Percentiles rank a stretch among this genome's conserved stretches.
phyloP scores from a whole-genome alignment of 1,139 yeast genomes.

The Protomyces inouyei region DNA sequence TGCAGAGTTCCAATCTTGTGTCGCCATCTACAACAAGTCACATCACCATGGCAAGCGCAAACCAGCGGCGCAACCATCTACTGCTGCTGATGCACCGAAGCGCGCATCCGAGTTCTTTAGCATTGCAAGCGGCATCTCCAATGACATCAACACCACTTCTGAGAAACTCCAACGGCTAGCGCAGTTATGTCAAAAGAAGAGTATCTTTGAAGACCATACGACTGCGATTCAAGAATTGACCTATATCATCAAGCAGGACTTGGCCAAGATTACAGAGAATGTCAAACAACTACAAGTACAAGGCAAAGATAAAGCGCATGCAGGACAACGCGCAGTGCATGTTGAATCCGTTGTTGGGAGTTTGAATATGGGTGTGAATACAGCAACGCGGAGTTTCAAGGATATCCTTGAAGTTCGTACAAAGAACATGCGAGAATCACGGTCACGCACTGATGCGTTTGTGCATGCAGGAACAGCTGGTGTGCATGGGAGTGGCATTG shows the following conservation, averaged over 20 bases:
- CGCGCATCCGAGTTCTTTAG: slow-evolving; percentile 55
- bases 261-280: slow-evolving; percentile 75
- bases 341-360: slow-evolving; percentile 82
- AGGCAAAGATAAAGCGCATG: slow-evolving; percentile 45
- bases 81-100: slow-evolving; percentile 29
- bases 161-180: slow-evolving; percentile 78
- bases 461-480: slow-evolving; percentile 37
- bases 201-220: slow-evolving; percentile 92
- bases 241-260: slow-evolving; percentile 86
- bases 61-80: slow-evolving; percentile 45
- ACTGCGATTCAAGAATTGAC: slow-evolving; percentile 90
- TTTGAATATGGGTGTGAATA: slow-evolving; percentile 81
- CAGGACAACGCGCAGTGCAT: slow-evolving; percentile 58
- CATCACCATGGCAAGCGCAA: slow-evolving; percentile 40
- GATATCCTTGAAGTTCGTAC: slow-evolving; percentile 83
- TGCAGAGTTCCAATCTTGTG: slow-evolving; percentile 80
- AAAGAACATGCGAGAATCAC: slow-evolving; percentile 71
- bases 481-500: not conserved
- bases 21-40: slow-evolving; percentile 46
- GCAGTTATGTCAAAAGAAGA: slow-evolving; percentile 74
- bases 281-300: slow-evolving; percentile 61
- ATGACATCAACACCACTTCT: slow-evolving; percentile 85
- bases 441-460: slow-evolving; percentile 79
- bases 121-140: slow-evolving; percentile 79
- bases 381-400: slow-evolving; percentile 87